phyloP scores from a whole-genome alignment of 495 filamentous ascomycete species.

The Penicillium robsamsonii region DNA sequence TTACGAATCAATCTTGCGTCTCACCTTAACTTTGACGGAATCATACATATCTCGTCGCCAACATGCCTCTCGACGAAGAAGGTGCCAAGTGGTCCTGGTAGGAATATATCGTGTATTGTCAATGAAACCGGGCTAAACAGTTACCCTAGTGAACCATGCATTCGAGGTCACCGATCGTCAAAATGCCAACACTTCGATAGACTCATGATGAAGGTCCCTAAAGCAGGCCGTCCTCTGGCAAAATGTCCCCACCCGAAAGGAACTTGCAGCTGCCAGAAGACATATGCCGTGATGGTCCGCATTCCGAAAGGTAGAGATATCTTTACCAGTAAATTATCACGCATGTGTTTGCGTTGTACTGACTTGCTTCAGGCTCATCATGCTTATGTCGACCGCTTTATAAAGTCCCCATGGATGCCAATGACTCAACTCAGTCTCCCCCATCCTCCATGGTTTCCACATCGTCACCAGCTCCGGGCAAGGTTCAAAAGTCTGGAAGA shows the following conservation, averaged over 20 bases:
- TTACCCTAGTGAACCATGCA: conserved; percentile 67
- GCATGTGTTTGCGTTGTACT: conserved; percentile 6
- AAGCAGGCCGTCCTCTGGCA: conserved; percentile 74
- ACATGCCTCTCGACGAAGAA: conserved; percentile 50
- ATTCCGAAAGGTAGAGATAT: conserved; percentile 46
- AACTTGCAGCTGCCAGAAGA: conserved; percentile 55
- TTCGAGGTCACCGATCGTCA: conserved; percentile 81
- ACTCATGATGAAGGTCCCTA: conserved; percentile 74
- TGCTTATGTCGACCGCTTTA: conserved; percentile 46
- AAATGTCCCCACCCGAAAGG: conserved; percentile 72
- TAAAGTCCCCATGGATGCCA: conserved; percentile 28
- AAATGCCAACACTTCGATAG: conserved; percentile 76
- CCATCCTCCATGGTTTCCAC: conserved; percentile 12
- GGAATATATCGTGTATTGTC: background rate
- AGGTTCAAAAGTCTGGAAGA: conserved; percentile 30
- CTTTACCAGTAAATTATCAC: background rate
- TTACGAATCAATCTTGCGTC: conserved; percentile 6
- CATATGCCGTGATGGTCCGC: conserved; percentile 51
- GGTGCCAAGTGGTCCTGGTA: conserved; percentile 55
- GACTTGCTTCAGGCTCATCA: conserved; percentile 27
- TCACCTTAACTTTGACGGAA: background rate
- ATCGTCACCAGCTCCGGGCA: conserved; percentile 20
- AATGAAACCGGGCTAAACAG: conserved; percentile 5
- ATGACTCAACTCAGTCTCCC: conserved; percentile 18
- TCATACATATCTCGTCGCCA: conserved; percentile 7